These are phyloP conservation scores for Chrysoporthe puriensis DNA, from an alignment of 2,329 filamentous ascomycete genomes.

Conservation along the genomic window DNA sequence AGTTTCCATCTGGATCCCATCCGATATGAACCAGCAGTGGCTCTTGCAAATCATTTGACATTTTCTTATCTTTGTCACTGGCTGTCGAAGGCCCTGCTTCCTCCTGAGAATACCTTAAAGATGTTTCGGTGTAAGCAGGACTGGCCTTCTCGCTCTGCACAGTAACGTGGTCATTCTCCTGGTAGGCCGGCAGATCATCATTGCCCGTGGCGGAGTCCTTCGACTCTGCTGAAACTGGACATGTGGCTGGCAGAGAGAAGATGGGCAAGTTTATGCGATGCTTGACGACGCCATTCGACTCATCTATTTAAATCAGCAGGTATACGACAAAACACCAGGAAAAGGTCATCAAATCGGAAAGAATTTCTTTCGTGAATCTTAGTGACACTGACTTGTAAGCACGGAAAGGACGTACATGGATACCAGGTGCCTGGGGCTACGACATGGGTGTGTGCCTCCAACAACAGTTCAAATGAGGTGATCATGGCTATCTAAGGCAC, in stretches of 20 bases:
- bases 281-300: not conserved
- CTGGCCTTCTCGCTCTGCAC: not conserved
- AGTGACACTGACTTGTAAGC: not conserved
- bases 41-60: not conserved
- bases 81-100: not conserved
- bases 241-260: not conserved
- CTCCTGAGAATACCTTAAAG: not conserved
- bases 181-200: not conserved
- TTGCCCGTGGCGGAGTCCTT: not conserved
- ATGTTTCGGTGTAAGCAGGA: not conserved
- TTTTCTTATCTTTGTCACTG: not conserved
- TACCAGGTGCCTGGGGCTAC: constrained; percentile 26
- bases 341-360: no score
- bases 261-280: not conserved
- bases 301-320: not conserved
- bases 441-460: constrained; percentile 29
- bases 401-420: not conserved
- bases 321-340: not conserved
- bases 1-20: constrained; percentile 16
- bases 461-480: constrained; percentile 25
- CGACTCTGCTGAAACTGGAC: not conserved
- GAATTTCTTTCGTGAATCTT: no score
- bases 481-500: constrained; percentile 29
- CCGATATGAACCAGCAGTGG: not conserved
- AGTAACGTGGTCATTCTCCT: not conserved